phyloP scores from a whole-genome alignment of 139 green algal genomes.

The Chlamydomonas sp. region DNA sequence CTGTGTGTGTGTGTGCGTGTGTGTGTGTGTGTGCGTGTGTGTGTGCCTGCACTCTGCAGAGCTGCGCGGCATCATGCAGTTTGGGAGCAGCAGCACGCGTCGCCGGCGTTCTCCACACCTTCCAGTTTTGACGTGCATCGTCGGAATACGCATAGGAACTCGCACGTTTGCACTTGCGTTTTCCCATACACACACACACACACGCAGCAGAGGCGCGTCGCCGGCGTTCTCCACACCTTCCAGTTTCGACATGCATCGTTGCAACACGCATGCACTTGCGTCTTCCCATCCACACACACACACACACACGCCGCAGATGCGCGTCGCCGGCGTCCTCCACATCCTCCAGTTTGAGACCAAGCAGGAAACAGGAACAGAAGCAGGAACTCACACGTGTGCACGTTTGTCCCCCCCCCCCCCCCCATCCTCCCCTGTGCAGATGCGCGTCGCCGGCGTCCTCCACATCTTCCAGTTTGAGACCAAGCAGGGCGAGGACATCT shows the following conservation, averaged over 20 bases:
- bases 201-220: constrained; percentile 57
- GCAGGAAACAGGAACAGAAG: constrained; percentile 40
- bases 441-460: constrained; percentile 85
- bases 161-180: background rate
- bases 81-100: constrained; percentile 62
- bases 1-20: background rate
- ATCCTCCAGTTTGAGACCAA: constrained; percentile 96
- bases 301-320: too few relatives aligned
- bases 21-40: constrained; percentile 35
- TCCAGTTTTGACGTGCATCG: constrained; percentile 91
- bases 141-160: background rate
- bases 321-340: constrained; percentile 89
- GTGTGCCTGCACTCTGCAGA: constrained; percentile 95
- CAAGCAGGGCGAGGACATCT: constrained; percentile 92
- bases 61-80: constrained; percentile 97
- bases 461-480: constrained; percentile 98
- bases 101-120: constrained; percentile 90
- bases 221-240: constrained; percentile 93
- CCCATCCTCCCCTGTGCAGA: background rate
- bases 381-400: background rate
- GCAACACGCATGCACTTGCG: too few relatives aligned
- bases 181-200: too few relatives aligned
- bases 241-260: constrained; percentile 61
- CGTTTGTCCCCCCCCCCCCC: background rate
- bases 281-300: too few relatives aligned